Percentiles rank a stretch among this genome's conserved stretches.
Conservation (phyloP, 768 basidiomycete species). For the Tricholoma saponaceum region DNA sequence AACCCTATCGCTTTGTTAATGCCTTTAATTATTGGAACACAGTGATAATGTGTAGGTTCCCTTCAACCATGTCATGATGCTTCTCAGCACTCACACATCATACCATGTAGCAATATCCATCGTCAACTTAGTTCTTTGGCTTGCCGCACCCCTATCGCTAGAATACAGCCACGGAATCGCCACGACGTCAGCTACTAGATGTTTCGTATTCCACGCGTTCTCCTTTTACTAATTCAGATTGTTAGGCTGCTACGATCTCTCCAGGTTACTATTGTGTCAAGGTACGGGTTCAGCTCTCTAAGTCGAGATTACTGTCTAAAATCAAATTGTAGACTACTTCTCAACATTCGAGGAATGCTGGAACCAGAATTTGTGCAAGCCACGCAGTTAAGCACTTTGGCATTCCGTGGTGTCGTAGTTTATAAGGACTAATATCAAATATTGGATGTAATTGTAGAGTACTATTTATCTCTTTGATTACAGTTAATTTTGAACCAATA, state of each 20-base stretch:
- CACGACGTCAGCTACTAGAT: conserved; percentile 11
- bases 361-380: neutral
- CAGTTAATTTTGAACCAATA: too few species aligned
- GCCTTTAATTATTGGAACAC: neutral
- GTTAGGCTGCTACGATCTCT: conserved; percentile 16
- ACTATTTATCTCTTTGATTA: too few species aligned
- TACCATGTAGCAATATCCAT: conserved; percentile 18
- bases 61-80: neutral
- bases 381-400: neutral
- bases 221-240: neutral
- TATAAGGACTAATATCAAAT: too few species aligned
- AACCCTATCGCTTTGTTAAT: neutral
- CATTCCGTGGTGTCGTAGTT: neutral
- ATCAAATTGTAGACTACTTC: conserved; percentile 12
- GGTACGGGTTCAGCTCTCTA: conserved; percentile 8
- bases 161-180: conserved; percentile 13
- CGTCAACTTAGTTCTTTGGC: conserved; percentile 22
- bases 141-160: conserved; percentile 22
- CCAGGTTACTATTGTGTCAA: conserved; percentile 24
- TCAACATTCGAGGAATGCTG: conserved; percentile 17
- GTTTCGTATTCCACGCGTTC: neutral
- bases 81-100: neutral
- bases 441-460: neutral
- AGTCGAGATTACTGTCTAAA: neutral
- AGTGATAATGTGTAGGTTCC: conserved; percentile 21